Percentiles rank a stretch among this genome's conserved stretches.
Evolutionary conservation across 352 stramenopile genomes (phyloP).

Genomic region (Pythium utonaiense): DNA sequence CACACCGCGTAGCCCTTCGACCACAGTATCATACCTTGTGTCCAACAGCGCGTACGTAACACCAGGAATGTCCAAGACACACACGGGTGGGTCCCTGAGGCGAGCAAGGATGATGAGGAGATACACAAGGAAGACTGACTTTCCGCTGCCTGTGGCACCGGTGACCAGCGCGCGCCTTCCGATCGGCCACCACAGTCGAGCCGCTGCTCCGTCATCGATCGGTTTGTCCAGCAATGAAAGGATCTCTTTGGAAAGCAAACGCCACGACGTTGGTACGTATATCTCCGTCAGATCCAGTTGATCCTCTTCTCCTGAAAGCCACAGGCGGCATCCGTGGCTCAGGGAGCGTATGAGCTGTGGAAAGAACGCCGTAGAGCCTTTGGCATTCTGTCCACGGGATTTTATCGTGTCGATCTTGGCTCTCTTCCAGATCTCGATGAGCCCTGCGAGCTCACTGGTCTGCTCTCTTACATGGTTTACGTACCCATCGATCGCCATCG

Average conservation of each 20-base stretch:
- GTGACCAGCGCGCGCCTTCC: constrained; percentile 11
- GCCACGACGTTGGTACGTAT: neutral
- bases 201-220: neutral
- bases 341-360: neutral
- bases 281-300: neutral
- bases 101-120: constrained; percentile 8
- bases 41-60: constrained; percentile 17
- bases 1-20: constrained; percentile 7
- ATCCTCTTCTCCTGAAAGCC: neutral
- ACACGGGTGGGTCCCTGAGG: neutral
- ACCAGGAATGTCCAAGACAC: constrained; percentile 18
- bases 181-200: neutral
- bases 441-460: neutral
- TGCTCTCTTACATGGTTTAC: neutral
- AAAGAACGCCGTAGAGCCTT: neutral
- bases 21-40: neutral
- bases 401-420: neutral
- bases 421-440: neutral
- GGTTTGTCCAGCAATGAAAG: neutral
- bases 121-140: constrained; percentile 18
- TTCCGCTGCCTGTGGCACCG: constrained; percentile 11
- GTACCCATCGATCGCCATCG: neutral
- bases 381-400: neutral
- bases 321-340: neutral
- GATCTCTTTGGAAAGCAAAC: constrained; percentile 2